Evolutionary conservation across 768 basidiomycete genomes (phyloP).

Genomic region (Crucibulum laeve): DNA sequence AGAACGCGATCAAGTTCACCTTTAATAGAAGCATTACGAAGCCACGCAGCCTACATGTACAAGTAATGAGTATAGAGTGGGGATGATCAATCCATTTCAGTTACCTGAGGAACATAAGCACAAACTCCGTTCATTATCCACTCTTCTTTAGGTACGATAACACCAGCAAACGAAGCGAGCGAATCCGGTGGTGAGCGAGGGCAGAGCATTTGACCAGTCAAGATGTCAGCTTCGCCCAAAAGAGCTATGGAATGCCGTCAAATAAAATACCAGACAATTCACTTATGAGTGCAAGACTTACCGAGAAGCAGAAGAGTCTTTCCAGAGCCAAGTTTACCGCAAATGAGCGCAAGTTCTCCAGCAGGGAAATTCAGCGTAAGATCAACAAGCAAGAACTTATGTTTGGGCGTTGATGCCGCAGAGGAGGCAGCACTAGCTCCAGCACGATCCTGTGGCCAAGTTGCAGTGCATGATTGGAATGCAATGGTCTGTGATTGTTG

Average conservation of each 20-base stretch:
- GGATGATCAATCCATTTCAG: constrained; percentile 10
- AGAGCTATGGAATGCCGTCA: constrained; percentile 49
- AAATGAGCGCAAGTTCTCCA: constrained; percentile 78
- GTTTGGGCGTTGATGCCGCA: constrained; percentile 64
- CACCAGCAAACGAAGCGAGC: constrained; percentile 54
- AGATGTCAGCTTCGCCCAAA: constrained; percentile 83
- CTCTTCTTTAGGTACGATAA: constrained; percentile 40
- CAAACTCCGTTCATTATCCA: constrained; percentile 80
- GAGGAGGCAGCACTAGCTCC: constrained; percentile 45
- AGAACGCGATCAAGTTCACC: constrained; percentile 18
- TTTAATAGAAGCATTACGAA: constrained; percentile 62
- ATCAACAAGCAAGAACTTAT: constrained; percentile 80
- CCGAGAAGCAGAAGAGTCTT: constrained; percentile 82
- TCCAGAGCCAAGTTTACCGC: constrained; percentile 86
- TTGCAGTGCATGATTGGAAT: constrained; percentile 81
- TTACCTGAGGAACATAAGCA: constrained; percentile 82
- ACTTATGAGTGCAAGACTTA: constrained; percentile 13
- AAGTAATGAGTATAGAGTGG: no score
- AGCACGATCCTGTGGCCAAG: constrained; percentile 81
- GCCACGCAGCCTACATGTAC: constrained; percentile 44
- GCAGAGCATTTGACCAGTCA: constrained; percentile 77
- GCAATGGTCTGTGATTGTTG: constrained; percentile 59
- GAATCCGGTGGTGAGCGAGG: constrained; percentile 83
- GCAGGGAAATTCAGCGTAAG: constrained; percentile 72
- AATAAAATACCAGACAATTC: constrained; percentile 10